These are phyloP conservation scores for Haplosporangium gracile DNA, from an alignment of 192 early-diverging fungal genomes.

Conservation along the genomic window DNA sequence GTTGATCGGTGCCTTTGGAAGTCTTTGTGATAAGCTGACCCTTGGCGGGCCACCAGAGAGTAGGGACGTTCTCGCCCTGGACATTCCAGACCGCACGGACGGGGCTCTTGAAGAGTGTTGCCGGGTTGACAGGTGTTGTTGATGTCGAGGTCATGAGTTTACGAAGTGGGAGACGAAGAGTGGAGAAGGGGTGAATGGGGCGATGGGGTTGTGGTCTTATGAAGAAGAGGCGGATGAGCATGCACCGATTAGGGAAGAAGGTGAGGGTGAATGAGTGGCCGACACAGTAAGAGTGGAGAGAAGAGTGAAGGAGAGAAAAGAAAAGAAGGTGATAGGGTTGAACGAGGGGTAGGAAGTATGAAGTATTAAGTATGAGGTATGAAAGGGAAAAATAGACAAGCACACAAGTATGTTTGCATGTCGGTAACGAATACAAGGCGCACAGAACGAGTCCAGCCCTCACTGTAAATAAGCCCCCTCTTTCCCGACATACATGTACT, in stretches of 20 bases:
- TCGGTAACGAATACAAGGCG: neutral
- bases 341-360: neutral
- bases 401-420: neutral
- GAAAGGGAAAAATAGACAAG: too few species aligned
- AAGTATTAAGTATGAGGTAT: too few species aligned
- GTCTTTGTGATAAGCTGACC: conserved; percentile 1
- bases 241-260: neutral
- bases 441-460: neutral
- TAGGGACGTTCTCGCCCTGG: conserved; percentile 48
- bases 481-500: neutral
- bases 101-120: conserved; percentile 45
- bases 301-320: neutral
- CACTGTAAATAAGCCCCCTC: neutral
- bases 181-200: neutral
- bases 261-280: neutral
- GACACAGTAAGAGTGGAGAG: neutral
- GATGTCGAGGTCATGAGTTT: conserved; percentile 15
- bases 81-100: conserved; percentile 51
- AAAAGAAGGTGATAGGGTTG: neutral
- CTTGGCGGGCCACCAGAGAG: conserved; percentile 50
- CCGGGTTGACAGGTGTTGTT: conserved; percentile 23
- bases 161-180: neutral
- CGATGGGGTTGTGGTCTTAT: neutral
- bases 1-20: neutral
- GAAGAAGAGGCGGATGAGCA: conserved; percentile 7